These are phyloP conservation scores for Vaccinium macrocarpon DNA, from an alignment of 148 eudicot species.

Conservation along the genomic window DNA sequence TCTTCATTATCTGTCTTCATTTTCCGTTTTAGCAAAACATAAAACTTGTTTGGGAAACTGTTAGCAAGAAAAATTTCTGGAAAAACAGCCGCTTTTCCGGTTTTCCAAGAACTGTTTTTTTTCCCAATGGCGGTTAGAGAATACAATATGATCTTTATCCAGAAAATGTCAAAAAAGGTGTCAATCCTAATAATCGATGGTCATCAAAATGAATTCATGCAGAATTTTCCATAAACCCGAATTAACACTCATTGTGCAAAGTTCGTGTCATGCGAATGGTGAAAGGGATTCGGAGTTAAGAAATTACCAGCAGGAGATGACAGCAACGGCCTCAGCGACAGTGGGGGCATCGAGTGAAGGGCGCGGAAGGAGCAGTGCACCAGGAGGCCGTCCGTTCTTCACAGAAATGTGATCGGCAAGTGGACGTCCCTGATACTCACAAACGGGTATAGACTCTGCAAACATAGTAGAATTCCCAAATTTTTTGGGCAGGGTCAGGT, in stretches of 20 bases:
- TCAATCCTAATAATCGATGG: neutral
- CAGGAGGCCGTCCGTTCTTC: conserved; percentile 85
- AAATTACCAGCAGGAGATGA: conserved; percentile 81
- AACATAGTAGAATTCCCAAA: conserved; percentile 83
- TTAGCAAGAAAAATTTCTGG: no score
- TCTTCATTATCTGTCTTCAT: no score
- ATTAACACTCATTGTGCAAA: neutral
- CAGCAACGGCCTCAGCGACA: conserved; percentile 91
- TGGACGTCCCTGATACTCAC: conserved; percentile 89
- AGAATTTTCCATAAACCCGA: neutral
- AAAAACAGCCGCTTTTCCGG: neutral
- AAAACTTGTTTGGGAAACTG: no score
- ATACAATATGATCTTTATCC: neutral
- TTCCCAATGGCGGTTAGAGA: neutral
- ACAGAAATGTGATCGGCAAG: conserved; percentile 79
- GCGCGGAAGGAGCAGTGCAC: conserved; percentile 65
- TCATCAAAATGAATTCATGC: neutral
- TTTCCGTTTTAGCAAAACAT: no score
- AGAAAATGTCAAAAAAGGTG: neutral
- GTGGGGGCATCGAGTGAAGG: conserved; percentile 84
- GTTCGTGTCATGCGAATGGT: neutral
- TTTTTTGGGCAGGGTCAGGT: conserved; percentile 58
- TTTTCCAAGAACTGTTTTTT: neutral
- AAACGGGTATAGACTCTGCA: conserved; percentile 66
- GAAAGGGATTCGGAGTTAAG: neutral